Percentiles rank a stretch among this genome's conserved stretches.
Evolutionary conservation across 306 rosid genomes (phyloP).

Genomic region (Acacia melanoxylon): DNA sequence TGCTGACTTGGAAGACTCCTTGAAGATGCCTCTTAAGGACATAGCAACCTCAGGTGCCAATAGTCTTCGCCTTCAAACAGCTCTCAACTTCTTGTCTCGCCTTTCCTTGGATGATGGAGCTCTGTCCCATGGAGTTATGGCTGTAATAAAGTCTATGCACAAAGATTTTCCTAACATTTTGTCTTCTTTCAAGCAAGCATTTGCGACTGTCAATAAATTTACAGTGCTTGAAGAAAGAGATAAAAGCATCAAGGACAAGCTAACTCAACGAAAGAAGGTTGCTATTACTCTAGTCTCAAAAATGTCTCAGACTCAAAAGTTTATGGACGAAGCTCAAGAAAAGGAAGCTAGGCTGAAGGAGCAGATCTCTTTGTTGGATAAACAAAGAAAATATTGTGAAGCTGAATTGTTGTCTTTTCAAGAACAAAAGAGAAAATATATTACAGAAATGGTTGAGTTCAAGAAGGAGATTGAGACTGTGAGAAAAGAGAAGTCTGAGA

Average conservation of each 20-base stretch:
- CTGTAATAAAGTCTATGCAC: constrained; percentile 3
- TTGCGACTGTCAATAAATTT: background rate
- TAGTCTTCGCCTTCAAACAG: background rate
- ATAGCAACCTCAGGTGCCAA: background rate
- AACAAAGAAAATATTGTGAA: background rate
- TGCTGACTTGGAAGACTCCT: background rate
- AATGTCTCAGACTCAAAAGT: background rate
- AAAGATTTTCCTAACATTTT: constrained; percentile 26
- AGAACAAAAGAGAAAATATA: constrained; percentile 23
- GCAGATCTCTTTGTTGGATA: background rate
- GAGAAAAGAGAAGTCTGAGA: background rate
- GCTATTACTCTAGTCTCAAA: background rate
- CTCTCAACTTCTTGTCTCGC: background rate
- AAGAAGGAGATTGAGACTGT: constrained; percentile 11
- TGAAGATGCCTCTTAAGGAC: background rate
- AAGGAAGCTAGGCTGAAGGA: background rate
- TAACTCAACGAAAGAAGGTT: constrained; percentile 5
- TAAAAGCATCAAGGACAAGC: background rate
- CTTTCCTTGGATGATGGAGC: background rate
- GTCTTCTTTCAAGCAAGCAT: constrained; percentile 27
- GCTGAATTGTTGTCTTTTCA: background rate
- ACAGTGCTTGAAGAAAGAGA: background rate
- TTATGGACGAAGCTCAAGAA: constrained; percentile 4
- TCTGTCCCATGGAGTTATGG: background rate
- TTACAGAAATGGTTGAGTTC: background rate